Percentiles rank a stretch among this genome's conserved stretches.
Conservation (phyloP, 108 stramenopile species). For the Stephanodiscus triporus region DNA sequence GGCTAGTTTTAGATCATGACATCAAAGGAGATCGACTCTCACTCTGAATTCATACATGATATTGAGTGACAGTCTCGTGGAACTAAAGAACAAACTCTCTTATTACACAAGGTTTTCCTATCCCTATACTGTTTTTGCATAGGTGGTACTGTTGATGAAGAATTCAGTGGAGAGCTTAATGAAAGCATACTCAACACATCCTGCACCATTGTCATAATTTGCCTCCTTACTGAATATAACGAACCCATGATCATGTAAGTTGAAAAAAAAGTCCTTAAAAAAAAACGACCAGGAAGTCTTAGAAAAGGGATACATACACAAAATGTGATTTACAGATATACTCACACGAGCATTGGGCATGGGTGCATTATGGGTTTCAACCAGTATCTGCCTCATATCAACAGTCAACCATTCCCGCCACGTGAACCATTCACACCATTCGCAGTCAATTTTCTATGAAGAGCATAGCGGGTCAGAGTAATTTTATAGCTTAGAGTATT, state of each 20-base stretch:
- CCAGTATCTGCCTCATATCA: conserved; percentile 48
- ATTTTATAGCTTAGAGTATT: no score
- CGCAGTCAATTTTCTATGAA: conserved; percentile 38
- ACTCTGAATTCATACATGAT: no score
- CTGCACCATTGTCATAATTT: conserved; percentile 46
- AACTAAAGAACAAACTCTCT: no score
- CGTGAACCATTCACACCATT: conserved; percentile 54
- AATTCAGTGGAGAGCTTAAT: conserved; percentile 44
- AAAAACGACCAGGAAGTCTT: no score
- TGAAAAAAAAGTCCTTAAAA: conserved; percentile 42
- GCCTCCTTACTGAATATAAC: conserved; percentile 54
- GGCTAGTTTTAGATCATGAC: no score
- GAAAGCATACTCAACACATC: conserved; percentile 58
- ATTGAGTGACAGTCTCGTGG: no score
- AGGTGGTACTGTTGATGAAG: conserved; percentile 40
- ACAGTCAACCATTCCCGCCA: conserved; percentile 36
- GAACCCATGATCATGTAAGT: conserved; percentile 48
- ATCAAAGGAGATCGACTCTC: no score
- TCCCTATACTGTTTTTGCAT: conserved; percentile 10
- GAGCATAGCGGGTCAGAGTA: not conserved
- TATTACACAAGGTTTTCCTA: no score
- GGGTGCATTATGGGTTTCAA: conserved; percentile 47
- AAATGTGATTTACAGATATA: not conserved
- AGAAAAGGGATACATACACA: not conserved
- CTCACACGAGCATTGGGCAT: conserved; percentile 37